Evolutionary conservation across 345 rosid genomes (phyloP), one percentile per base, ranked within the genome.

Genomic region (Cardamine occulta): DNA sequence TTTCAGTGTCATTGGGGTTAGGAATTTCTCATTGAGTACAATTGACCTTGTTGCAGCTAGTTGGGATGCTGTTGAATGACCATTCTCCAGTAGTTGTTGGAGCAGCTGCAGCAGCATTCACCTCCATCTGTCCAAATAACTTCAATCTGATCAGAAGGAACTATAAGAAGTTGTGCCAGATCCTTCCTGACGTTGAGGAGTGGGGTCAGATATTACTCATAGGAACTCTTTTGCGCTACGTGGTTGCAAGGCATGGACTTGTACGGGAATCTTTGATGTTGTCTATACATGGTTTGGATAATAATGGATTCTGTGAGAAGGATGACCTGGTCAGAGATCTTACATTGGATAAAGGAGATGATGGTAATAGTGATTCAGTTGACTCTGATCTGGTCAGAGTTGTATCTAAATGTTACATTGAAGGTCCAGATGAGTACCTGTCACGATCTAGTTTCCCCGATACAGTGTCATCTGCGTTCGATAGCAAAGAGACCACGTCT

Each of bases 171-270:
- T 53, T 95, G 63, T 92, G 99, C 69, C 89, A 92, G 82, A 84
- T 90, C 79, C 97, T 95, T 77, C 99, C 97, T 35, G 97, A 95
- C 59, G 96, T 92, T 58, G 99, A 95, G 84, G 99, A 92, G 72
- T 95, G 99, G 99, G 99, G 99, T 69, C 97, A 90, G 82, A 92
- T 92, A 81, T 73, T 83, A 79, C 85, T 92, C 65, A 95, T 85
- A 58, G 86, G 86, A 63, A 90, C 88, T 70, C 97, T 95, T 70
- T 76, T 90, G 75, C 93, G 86, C 52, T 92, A 88, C 71, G 87
- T 83, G 39, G 84, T 89, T 67, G 97, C 97, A 48, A 83, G 88
- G 82, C 92, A 90, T 74, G 97, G 99, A 56, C 87, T 95, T 70
- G 97, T 87, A 70, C 83, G 89, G 81, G 96, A 95, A 78, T 95